A percentile compares a stretch with the other conserved stretches of the same genome.
These are phyloP conservation scores for Pleurotus cornucopiae DNA, from an alignment of 768 basidiomycete species.

Conservation along the genomic window DNA sequence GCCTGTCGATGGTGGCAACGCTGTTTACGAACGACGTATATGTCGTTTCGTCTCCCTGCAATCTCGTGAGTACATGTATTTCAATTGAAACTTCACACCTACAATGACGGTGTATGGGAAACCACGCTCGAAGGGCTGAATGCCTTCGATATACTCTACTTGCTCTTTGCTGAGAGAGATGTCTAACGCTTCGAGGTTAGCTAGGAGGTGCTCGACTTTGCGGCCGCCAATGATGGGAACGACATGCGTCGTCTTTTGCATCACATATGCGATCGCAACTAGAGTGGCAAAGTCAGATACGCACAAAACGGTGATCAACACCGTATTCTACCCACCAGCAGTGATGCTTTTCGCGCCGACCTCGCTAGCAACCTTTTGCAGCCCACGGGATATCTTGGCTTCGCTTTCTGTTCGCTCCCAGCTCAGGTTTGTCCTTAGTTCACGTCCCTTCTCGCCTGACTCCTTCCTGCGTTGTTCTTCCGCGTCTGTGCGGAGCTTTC, in stretches of 20 bases:
- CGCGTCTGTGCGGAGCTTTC: conserved; percentile 55
- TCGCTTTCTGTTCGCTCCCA: conserved; percentile 49
- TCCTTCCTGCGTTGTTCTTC: conserved; percentile 23
- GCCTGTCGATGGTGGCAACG: background rate
- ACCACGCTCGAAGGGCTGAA: conserved; percentile 37
- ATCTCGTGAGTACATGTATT: too few species aligned
- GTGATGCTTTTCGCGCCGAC: conserved; percentile 44
- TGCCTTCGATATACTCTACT: conserved; percentile 36
- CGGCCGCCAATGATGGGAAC: conserved; percentile 48
- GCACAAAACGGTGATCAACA: background rate
- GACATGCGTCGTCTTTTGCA: conserved; percentile 49
- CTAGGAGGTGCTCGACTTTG: conserved; percentile 45
- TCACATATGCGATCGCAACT: conserved; percentile 49
- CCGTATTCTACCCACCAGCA: conserved; percentile 28
- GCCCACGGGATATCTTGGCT: conserved; percentile 32
- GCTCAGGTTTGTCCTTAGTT: conserved; percentile 13
- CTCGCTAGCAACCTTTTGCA: conserved; percentile 48
- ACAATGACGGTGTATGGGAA: conserved; percentile 35
- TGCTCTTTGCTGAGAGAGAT: conserved; percentile 38
- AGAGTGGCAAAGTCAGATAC: background rate
- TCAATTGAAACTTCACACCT: conserved; percentile 7
- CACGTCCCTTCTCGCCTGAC: conserved; percentile 37
- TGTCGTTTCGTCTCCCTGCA: conserved; percentile 18
- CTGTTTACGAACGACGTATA: background rate
- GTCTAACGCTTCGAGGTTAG: conserved; percentile 44